A percentile compares a stretch with the other conserved stretches of the same genome.
phyloP scores from a whole-genome alignment of 495 filamentous ascomycete genomes.

The Hyaloscypha hepaticicola region DNA sequence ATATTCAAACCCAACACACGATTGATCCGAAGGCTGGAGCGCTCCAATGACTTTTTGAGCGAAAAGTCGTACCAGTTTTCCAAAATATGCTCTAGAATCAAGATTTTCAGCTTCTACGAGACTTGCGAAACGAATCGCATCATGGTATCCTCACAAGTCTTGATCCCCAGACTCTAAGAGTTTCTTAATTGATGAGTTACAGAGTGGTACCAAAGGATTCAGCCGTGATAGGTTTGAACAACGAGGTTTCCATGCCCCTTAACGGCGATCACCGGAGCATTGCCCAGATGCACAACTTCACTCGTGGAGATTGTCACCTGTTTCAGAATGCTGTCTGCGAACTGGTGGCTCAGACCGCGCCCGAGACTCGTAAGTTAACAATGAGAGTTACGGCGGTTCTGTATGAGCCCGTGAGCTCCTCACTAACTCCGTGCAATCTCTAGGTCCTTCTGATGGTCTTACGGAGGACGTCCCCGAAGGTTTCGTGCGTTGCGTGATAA shows the following conservation, averaged over 20 bases:
- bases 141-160: constrained; percentile 5
- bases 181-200: constrained; percentile 1
- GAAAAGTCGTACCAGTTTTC: constrained; percentile 5
- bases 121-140: constrained; percentile 3
- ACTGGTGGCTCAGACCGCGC: not conserved
- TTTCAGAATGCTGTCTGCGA: not conserved
- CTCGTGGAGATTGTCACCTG: not conserved
- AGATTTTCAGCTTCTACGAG: constrained; percentile 8
- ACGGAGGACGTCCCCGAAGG: not conserved
- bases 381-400: not conserved
- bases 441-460: not conserved
- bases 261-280: constrained; percentile 5
- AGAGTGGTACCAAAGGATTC: constrained; percentile 6
- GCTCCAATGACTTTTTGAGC: constrained; percentile 4
- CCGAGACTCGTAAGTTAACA: not conserved
- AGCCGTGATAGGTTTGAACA: constrained; percentile 3
- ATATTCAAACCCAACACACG: constrained; percentile 2
- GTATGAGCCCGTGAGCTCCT: not conserved
- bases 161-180: constrained; percentile 1
- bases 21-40: constrained; percentile 6
- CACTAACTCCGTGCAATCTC: not conserved
- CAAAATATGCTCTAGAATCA: constrained; percentile 3
- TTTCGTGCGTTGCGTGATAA: not conserved
- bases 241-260: not conserved
- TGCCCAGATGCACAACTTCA: not conserved